Conservation (phyloP, 2,329 filamentous ascomycete genomes). For the Chaetomium globosum region DNA sequence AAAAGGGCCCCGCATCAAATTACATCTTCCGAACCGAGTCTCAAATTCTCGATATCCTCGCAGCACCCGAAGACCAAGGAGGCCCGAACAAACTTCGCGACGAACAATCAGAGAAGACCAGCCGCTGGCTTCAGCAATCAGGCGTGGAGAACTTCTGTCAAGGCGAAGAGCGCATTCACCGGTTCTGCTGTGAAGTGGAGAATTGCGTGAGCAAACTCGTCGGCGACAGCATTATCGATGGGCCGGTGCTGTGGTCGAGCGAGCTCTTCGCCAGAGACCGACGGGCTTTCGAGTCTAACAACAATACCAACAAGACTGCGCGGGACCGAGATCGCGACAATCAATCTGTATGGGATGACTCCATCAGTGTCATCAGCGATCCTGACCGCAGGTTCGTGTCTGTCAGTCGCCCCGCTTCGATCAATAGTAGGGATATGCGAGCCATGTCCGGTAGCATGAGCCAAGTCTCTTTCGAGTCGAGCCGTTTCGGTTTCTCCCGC, state of each 20-base stretch:
- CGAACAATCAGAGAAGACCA: slow-evolving; percentile 84
- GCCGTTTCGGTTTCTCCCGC: slow-evolving; percentile 61
- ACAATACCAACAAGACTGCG: slow-evolving; percentile 41
- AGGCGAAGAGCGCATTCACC: slow-evolving; percentile 91
- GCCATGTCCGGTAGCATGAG: slow-evolving; percentile 63
- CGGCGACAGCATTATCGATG: slow-evolving; percentile 79
- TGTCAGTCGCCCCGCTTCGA: slow-evolving; percentile 53
- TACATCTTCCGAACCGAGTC: slow-evolving; percentile 80
- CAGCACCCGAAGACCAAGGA: slow-evolving; percentile 78
- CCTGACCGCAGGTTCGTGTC: slow-evolving; percentile 53
- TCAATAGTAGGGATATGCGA: slow-evolving; percentile 58
- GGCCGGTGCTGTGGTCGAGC: slow-evolving; percentile 89
- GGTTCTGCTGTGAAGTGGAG: slow-evolving; percentile 88
- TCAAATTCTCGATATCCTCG: slow-evolving; percentile 84
- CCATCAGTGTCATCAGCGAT: slow-evolving; percentile 59
- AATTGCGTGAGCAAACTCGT: slow-evolving; percentile 83
- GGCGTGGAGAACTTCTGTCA: slow-evolving; percentile 91
- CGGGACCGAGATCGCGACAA: slow-evolving; percentile 53
- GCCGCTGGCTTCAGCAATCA: slow-evolving; percentile 77
- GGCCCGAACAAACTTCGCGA: slow-evolving; percentile 96
- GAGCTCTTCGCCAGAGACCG: slow-evolving; percentile 83
- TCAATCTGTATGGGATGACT: slow-evolving; percentile 54
- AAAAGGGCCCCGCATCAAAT: slow-evolving; percentile 54
- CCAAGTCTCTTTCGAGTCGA: slow-evolving; percentile 69
- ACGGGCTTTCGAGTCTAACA: slow-evolving; percentile 57